Evolutionary conservation across 768 basidiomycete species (phyloP), one percentile per base, ranked within the genome.

Genomic region (Boletus tylopilopsis): DNA sequence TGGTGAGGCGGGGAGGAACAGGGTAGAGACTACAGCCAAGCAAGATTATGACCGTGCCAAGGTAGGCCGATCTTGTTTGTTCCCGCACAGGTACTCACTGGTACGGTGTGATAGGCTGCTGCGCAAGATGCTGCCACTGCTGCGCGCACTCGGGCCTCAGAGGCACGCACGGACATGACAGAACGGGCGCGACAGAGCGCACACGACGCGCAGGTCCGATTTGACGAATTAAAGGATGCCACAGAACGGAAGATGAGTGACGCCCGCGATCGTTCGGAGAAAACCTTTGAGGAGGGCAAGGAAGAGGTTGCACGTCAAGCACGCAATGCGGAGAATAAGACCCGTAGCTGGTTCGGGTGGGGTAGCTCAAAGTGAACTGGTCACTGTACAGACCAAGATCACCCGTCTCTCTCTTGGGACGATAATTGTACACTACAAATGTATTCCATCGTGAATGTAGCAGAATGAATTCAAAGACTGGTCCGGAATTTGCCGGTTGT

Each of bases 341-440:
- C 63, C 4, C 68, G 71, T 33, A 58, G 66, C 41, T 71, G 71
- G 71, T 74, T 75, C 22, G 66, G 71, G 13, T 73, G 72, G 60
- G 73, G 71, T 21, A 55, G 68, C 42, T 57, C 57, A 29, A 64
- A 72, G 50, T 63, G 27, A 58, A n/a, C 16, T 24, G n/a, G 33
- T n/a, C n/a, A n/a, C n/a, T n/a, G n/a, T n/a, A 29, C n/a, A 16
- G 27, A 35, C 19, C 24, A 22, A 30, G 45, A 15, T n/a, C 16
- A n/a, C n/a, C 29, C 24, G 29, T 19, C 21, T 35, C 30, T 35
- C 11, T 11, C 33, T 33, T 23, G 25, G 10, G 22, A 16, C 16
- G 41, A 44, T 23, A 32, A n/a, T 27, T 47, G 47, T 49, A 53
- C 10, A 44, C 6, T 44, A 32, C n/a, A 34, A 10, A n/a, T n/a